A percentile compares a stretch with the other conserved stretches of the same genome.
Conservation (phyloP, 2,329 filamentous ascomycete genomes). For the Curvularia spicifera region DNA sequence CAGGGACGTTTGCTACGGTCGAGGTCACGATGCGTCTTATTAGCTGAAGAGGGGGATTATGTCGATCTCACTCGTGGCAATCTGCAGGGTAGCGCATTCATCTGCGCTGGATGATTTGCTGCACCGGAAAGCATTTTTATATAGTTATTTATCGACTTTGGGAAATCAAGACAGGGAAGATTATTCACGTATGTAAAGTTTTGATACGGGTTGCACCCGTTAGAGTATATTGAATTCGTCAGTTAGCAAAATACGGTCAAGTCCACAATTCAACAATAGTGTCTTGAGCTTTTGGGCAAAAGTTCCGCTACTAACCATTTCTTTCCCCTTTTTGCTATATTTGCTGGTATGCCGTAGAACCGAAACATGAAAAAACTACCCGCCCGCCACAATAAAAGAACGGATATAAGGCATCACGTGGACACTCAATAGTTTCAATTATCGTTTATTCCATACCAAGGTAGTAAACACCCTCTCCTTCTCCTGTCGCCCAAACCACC, state of each 20-base stretch:
- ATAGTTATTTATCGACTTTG: not conserved
- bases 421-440: not conserved
- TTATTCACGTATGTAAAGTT: not conserved
- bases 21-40: constrained; percentile 36
- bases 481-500: not conserved
- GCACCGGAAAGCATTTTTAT: not conserved
- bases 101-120: not conserved
- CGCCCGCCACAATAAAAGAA: not conserved
- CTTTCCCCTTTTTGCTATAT: not conserved
- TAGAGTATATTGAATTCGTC: not conserved
- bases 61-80: not conserved
- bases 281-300: not conserved
- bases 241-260: not conserved
- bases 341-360: not conserved
- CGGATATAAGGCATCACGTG: not conserved
- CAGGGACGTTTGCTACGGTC: constrained; percentile 89
- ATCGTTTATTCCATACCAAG: not conserved
- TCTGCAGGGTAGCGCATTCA: not conserved
- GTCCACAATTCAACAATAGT: not conserved
- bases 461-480: not conserved
- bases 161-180: not conserved
- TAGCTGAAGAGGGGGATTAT: constrained; percentile 9
- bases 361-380: not conserved
- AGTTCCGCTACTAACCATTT: not conserved
- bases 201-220: not conserved